Evolutionary conservation across 2,329 filamentous ascomycete genomes (phyloP).

Genomic region (Elsinoe australis): DNA sequence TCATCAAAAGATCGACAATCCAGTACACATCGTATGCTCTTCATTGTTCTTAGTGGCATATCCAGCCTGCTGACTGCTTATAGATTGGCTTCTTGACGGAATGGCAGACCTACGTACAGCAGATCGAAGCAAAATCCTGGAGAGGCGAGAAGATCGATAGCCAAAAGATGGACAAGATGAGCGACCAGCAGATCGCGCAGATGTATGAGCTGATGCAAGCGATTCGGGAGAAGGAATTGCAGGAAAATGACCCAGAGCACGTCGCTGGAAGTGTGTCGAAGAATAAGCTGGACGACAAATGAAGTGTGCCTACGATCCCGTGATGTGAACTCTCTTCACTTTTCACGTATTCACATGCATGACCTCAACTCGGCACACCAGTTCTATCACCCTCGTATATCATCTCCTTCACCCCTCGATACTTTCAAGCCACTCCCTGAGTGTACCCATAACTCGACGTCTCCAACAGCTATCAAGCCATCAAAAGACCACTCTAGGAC

Average conservation of each 20-base stretch:
- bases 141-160: constrained; percentile 75
- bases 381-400: too few relatives aligned
- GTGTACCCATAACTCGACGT: too few relatives aligned
- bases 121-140: constrained; percentile 82
- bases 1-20: constrained; percentile 78
- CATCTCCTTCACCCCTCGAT: too few relatives aligned
- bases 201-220: constrained; percentile 89
- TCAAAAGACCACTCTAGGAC: neutral
- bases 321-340: too few relatives aligned
- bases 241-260: constrained; percentile 40
- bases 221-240: constrained; percentile 51
- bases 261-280: constrained; percentile 3
- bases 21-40: constrained; percentile 84
- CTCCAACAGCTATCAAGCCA: too few relatives aligned
- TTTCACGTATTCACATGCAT: too few relatives aligned
- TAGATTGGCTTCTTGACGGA: constrained; percentile 93
- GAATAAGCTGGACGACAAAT: neutral
- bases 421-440: too few relatives aligned
- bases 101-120: constrained; percentile 93
- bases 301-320: neutral
- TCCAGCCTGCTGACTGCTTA: constrained; percentile 26
- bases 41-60: too few relatives aligned
- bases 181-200: constrained; percentile 87
- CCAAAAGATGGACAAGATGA: constrained; percentile 85
- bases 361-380: too few relatives aligned